A percentile compares a stretch with the other conserved stretches of the same genome.
These are phyloP conservation scores for Colletotrichum destructivum DNA, from an alignment of 2,329 filamentous ascomycete genomes.

Conservation along the genomic window DNA sequence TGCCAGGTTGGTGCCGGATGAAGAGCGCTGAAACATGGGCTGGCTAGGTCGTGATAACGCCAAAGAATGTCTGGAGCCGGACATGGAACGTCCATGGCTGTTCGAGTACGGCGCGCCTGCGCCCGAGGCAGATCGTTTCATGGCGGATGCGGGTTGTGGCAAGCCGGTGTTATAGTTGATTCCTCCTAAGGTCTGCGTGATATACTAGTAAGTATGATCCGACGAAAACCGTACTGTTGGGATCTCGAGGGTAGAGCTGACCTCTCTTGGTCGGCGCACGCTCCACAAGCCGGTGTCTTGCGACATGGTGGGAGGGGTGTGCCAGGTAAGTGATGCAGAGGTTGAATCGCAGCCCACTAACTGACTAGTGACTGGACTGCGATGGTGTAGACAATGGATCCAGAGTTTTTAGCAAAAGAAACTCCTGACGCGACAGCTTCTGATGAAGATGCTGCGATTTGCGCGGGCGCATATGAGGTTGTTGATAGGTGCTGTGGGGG, in stretches of 20 bases:
- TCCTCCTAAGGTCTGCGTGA: conserved; percentile 82
- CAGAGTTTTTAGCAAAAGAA: no score
- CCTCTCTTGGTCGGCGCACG: conserved; percentile 91
- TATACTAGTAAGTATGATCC: conserved; percentile 16
- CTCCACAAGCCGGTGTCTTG: conserved; percentile 92
- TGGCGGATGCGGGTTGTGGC: conserved; percentile 90
- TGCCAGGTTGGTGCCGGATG: conserved; percentile 84
- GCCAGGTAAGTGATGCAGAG: background rate
- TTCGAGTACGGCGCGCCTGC: conserved; percentile 75
- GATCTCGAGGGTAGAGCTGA: conserved; percentile 58
- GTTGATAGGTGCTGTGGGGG: conserved; percentile 16
- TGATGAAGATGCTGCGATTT: background rate
- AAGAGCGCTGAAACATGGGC: conserved; percentile 87
- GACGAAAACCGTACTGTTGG: background rate
- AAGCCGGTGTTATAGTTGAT: conserved; percentile 88
- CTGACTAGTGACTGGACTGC: conserved; percentile 14
- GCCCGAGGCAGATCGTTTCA: conserved; percentile 92
- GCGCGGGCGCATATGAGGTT: conserved; percentile 14
- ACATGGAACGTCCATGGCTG: conserved; percentile 86
- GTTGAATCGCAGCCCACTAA: conserved; percentile 20
- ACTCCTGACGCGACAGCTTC: conserved; percentile 1
- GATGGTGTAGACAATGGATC: background rate
- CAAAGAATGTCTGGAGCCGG: conserved; percentile 87
- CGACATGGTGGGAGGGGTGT: conserved; percentile 73
- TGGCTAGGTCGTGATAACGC: conserved; percentile 87